phyloP scores from a whole-genome alignment of 495 filamentous ascomycete species.

The Aspergillus heteromorphus region DNA sequence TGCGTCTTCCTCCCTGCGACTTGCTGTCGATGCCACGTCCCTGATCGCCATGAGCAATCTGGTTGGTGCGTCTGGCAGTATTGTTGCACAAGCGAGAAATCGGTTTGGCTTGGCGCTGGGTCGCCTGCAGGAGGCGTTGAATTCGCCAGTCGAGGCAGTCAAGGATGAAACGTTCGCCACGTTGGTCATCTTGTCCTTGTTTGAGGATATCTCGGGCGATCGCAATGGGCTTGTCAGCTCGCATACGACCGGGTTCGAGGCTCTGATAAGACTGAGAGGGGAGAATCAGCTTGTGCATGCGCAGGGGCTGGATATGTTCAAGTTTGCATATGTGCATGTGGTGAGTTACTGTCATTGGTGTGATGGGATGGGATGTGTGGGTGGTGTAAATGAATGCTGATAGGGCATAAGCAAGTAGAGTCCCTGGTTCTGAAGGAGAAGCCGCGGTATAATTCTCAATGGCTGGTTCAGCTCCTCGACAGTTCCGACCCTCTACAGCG shows the following conservation, averaged over 20 bases:
- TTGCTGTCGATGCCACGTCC: conserved; percentile 37
- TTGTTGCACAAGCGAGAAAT: conserved; percentile 28
- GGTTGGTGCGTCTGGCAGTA: conserved; percentile 22
- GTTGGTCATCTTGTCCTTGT: conserved; percentile 35
- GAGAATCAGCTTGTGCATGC: conserved; percentile 25
- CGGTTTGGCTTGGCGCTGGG: conserved; percentile 34
- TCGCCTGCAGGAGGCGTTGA: conserved; percentile 25
- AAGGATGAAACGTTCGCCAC: conserved; percentile 41
- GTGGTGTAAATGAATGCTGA: conserved; percentile 5
- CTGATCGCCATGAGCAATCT: conserved; percentile 33
- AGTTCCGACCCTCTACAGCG: conserved; percentile 30
- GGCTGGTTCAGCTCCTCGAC: conserved; percentile 25
- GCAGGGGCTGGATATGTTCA: conserved; percentile 37
- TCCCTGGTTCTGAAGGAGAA: conserved; percentile 33
- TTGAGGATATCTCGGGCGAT: conserved; percentile 38
- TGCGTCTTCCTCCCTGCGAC: conserved; percentile 28
- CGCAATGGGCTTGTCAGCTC: conserved; percentile 37
- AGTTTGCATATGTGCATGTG: conserved; percentile 38
- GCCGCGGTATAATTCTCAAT: conserved; percentile 29
- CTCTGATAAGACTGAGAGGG: conserved; percentile 35
- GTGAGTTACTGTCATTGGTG: conserved; percentile 18
- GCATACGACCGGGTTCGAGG: conserved; percentile 39
- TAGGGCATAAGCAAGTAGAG: conserved; percentile 29
- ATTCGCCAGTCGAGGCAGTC: conserved; percentile 25
- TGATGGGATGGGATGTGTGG: neutral